Conservation (phyloP, 1,284 basidiomycete species). For the Cutaneotrichosporon mucoides region DNA sequence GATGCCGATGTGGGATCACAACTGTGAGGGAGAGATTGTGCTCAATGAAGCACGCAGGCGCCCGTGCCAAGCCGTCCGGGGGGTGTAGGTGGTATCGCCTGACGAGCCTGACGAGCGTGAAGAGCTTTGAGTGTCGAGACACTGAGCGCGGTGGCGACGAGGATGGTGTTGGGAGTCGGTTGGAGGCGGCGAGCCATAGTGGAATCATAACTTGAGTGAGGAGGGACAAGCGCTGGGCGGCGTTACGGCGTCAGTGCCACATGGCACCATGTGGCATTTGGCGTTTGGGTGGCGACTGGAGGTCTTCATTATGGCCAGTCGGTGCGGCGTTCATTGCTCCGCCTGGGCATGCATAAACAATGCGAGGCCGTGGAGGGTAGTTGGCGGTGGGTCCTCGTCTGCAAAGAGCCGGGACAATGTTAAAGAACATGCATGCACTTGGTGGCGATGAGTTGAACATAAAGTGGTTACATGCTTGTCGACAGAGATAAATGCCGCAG, state of each 20-base stretch:
- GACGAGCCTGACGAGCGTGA: background rate
- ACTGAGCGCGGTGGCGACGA: constrained; percentile 1
- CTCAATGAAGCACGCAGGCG: background rate
- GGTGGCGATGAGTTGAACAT: too few relatives aligned
- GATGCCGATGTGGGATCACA: background rate
- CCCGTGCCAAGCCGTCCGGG: background rate
- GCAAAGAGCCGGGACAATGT: too few relatives aligned
- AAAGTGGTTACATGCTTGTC: too few relatives aligned
- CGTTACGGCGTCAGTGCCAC: background rate
- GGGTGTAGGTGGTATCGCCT: background rate
- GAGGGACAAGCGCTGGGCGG: background rate
- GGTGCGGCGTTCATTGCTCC: too few relatives aligned
- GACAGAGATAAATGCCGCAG: too few relatives aligned
- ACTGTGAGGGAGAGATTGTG: background rate
- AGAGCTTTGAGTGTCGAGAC: background rate
- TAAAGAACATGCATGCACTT: too few relatives aligned
- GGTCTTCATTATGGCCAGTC: too few relatives aligned
- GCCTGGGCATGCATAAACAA: too few relatives aligned
- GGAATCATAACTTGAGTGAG: too few relatives aligned
- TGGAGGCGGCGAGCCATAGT: too few relatives aligned
- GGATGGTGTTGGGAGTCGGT: constrained; percentile 9
- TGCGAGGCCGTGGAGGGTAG: too few relatives aligned
- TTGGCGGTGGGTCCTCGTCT: too few relatives aligned
- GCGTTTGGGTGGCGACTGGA: background rate
- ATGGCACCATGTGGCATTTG: constrained; percentile 1